Conservation (phyloP, 352 stramenopile species). For the Phytopythium sindhum region DNA sequence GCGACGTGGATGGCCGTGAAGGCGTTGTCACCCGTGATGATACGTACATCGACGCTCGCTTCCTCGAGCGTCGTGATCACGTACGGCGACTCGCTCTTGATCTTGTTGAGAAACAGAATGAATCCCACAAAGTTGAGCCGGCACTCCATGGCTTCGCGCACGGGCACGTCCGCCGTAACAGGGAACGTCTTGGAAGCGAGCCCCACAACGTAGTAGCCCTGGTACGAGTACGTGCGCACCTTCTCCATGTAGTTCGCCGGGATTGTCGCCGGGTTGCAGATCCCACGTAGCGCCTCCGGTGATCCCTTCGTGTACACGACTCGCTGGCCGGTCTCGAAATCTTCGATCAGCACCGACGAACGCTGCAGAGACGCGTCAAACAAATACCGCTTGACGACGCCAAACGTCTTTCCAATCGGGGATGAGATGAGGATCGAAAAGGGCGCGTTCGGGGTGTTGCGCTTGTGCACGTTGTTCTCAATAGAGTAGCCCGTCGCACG, state of each 20-base stretch:
- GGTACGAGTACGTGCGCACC: conserved; percentile 56
- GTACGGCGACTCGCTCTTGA: conserved; percentile 81
- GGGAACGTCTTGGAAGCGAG: conserved; percentile 59
- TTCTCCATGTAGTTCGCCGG: conserved; percentile 68
- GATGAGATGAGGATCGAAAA: conserved; percentile 68
- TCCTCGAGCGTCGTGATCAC: conserved; percentile 78
- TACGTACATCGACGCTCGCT: conserved; percentile 74
- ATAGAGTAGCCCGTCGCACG: conserved; percentile 55
- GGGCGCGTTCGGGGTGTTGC: conserved; percentile 39
- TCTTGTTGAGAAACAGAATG: conserved; percentile 87
- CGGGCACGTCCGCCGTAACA: conserved; percentile 38
- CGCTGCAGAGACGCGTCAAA: conserved; percentile 70
- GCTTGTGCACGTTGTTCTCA: conserved; percentile 46
- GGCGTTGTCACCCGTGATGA: conserved; percentile 89
- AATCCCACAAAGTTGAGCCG: conserved; percentile 80
- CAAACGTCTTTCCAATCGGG: conserved; percentile 66
- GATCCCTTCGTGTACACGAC: conserved; percentile 74
- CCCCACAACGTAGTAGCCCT: conserved; percentile 84
- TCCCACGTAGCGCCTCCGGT: conserved; percentile 46
- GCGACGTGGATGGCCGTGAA: conserved; percentile 73
- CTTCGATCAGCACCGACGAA: conserved; percentile 69
- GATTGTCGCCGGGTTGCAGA: conserved; percentile 64
- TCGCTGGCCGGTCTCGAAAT: conserved; percentile 55
- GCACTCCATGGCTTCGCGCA: conserved; percentile 76
- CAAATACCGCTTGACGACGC: conserved; percentile 61